Base-by-base conservation (phyloP, 495 filamentous ascomycete genomes). In the Chaetomium fimeti region DNA sequence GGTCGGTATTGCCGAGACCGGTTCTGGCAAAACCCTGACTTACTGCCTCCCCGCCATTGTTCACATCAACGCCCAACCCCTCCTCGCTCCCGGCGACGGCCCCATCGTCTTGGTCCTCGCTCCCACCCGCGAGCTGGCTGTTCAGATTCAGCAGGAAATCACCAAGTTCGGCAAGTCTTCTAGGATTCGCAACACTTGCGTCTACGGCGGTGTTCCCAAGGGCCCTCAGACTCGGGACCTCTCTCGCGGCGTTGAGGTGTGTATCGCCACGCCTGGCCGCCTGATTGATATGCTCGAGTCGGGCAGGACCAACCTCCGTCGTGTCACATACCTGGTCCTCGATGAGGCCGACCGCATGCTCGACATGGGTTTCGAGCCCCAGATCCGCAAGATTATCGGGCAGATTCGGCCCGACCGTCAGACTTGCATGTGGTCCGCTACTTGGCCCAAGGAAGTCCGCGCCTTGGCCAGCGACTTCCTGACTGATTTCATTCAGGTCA, bases 351-450 rank as follows among this genome's bases (percentile, higher is more conserved):
- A 93, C 78, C 90, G 90, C 71, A 93, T 93, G 90, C 77, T 93
- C 69, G 90, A 93, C 74, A 93, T 93, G 90, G 90, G 90, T 80
- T 93, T 93, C 76, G 90, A 93, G 74, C 89, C 89, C 58, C 88
- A 91, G 72, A 91, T 92, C 72, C 89, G 92, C 79, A 96, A 97
- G 84, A 96, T 98, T 69, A 91, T 98, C 67, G 82, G 89, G 56
- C 94, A 98, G 81, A 98, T 98, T 81, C 91, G 94, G 68, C 94
- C 94, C 64, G 94, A 98, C 76, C 90, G 94, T 83, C 94, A 98
- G 72, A 98, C 94, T 66, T 96, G 93, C 86, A 98, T 98, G 94
- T 98, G 94, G 94, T 98, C 94, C 62, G 94, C 94, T 70, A 98
- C 94, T 9, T 98, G 94, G 94, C 94, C 94, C 66, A 98, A 98